Percentiles rank a stretch among this genome's conserved stretches.
Evolutionary conservation across 2,329 filamentous ascomycete species (phyloP).

Genomic region (Colletotrichum sp.): DNA sequence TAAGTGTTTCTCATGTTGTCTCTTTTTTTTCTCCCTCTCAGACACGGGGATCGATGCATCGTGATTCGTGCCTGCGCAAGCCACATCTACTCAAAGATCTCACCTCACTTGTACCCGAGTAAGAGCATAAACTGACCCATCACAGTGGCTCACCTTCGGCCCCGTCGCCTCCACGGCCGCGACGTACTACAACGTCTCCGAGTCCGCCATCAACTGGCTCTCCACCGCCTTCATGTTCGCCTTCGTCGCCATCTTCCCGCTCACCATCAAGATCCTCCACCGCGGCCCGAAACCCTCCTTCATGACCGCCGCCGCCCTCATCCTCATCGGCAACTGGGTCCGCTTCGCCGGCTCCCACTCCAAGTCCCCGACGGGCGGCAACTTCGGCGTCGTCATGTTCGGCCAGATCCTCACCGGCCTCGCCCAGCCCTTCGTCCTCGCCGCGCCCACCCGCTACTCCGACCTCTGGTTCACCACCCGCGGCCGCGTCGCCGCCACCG

Average conservation of each 20-base stretch:
- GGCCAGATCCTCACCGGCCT: constrained; percentile 91
- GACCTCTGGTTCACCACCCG: constrained; percentile 92
- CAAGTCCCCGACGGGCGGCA: constrained; percentile 53
- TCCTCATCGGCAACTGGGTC: constrained; percentile 89
- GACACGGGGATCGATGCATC: neutral
- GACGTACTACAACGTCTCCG: constrained; percentile 75
- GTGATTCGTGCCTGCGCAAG: neutral
- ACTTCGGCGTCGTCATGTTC: constrained; percentile 82
- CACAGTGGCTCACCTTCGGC: constrained; percentile 89
- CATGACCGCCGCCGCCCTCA: constrained; percentile 72
- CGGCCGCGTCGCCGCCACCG: constrained; percentile 87
- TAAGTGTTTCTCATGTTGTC: constrained; percentile 53
- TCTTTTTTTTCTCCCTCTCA: neutral
- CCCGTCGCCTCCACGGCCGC: constrained; percentile 79
- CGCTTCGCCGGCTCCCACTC: constrained; percentile 74
- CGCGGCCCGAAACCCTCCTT: constrained; percentile 81
- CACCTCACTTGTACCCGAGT: neutral
- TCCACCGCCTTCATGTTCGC: constrained; percentile 87
- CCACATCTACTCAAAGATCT: neutral
- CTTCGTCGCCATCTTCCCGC: constrained; percentile 75
- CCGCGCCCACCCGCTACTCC: constrained; percentile 88
- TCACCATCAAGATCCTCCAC: constrained; percentile 80
- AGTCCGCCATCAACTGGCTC: constrained; percentile 89
- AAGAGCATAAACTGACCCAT: neutral
- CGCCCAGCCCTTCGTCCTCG: constrained; percentile 89